Conservation (phyloP, 2,329 filamentous ascomycete species). For the Ilyonectria robusta region DNA sequence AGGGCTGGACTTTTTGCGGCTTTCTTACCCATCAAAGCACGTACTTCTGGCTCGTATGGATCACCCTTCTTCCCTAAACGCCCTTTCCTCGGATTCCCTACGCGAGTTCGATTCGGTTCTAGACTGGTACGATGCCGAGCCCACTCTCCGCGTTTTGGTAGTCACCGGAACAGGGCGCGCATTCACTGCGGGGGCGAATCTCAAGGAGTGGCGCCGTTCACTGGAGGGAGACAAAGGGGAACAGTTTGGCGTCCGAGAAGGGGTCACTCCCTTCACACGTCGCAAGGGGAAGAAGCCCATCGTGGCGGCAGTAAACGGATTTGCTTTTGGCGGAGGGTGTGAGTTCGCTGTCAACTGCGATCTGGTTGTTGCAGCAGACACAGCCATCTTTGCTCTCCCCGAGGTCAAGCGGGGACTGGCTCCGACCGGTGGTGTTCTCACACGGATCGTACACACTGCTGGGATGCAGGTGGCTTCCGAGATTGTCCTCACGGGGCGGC, state of each 20-base stretch:
- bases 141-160: slow-evolving; percentile 60
- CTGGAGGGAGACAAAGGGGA: slow-evolving; percentile 36
- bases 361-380: slow-evolving; percentile 64
- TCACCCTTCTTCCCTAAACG: slow-evolving; percentile 62
- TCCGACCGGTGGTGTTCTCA: slow-evolving; percentile 64
- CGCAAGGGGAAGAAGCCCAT: slow-evolving; percentile 70
- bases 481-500: slow-evolving; percentile 43
- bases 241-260: slow-evolving; percentile 46
- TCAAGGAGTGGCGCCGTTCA: slow-evolving; percentile 58
- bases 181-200: slow-evolving; percentile 67
- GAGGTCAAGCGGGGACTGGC: slow-evolving; percentile 67
- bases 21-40: slow-evolving; percentile 61
- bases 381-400: slow-evolving; percentile 64
- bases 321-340: slow-evolving; percentile 68
- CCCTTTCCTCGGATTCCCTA: slow-evolving; percentile 56
- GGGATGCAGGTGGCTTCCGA: slow-evolving; percentile 45
- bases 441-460: slow-evolving; percentile 58
- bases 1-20: slow-evolving; percentile 28
- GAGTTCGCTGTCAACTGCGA: slow-evolving; percentile 68
- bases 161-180: slow-evolving; percentile 64
- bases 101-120: slow-evolving; percentile 63
- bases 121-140: slow-evolving; percentile 65
- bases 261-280: slow-evolving; percentile 52
- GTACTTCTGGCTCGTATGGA: slow-evolving; percentile 67
- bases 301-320: slow-evolving; percentile 69